Percentiles rank a stretch among this genome's conserved stretches.
Evolutionary conservation across 2,329 filamentous ascomycete species (phyloP).

Genomic region (Fusarium algeriense): DNA sequence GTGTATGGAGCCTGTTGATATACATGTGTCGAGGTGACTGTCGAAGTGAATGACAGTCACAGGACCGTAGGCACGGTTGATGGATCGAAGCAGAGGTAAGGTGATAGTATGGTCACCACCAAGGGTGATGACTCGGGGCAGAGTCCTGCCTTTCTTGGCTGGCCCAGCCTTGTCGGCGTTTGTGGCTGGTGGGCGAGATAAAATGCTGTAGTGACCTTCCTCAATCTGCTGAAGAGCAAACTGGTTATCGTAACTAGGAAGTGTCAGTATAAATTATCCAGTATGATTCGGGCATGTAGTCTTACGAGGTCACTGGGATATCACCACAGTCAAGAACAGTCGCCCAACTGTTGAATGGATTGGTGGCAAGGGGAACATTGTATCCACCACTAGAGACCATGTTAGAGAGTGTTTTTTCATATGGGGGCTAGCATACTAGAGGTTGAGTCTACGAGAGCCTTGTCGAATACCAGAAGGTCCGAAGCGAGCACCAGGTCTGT

Average conservation of each 20-base stretch:
- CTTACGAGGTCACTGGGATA: constrained; percentile 85
- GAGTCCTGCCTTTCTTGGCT: constrained; percentile 78
- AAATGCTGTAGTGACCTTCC: constrained; percentile 81
- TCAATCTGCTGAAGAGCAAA: constrained; percentile 88
- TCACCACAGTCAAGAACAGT: constrained; percentile 86
- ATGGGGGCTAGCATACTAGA: constrained; percentile 73
- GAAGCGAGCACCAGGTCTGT: constrained; percentile 85
- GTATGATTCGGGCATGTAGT: rapidly evolving
- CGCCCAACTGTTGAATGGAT: constrained; percentile 85
- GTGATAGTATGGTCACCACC: constrained; percentile 74
- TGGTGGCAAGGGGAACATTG: constrained; percentile 83
- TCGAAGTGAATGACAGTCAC: constrained; percentile 73
- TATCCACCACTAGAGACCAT: constrained; percentile 76
- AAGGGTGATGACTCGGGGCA: constrained; percentile 85
- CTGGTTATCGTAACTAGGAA: constrained; percentile 78
- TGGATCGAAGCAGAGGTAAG: constrained; percentile 68
- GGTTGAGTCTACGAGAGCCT: constrained; percentile 85
- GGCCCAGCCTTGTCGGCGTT: constrained; percentile 75
- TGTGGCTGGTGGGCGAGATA: constrained; percentile 78
- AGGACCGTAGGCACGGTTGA: constrained; percentile 71
- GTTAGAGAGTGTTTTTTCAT: neutral
- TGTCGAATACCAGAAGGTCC: constrained; percentile 88
- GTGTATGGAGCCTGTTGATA: neutral
- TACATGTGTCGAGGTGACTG: constrained; percentile 76
- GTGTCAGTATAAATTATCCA: neutral